A percentile compares a stretch with the other conserved stretches of the same genome.
phyloP scores from a whole-genome alignment of 495 filamentous ascomycete species.

The Staphylotrichum tortipilum region DNA sequence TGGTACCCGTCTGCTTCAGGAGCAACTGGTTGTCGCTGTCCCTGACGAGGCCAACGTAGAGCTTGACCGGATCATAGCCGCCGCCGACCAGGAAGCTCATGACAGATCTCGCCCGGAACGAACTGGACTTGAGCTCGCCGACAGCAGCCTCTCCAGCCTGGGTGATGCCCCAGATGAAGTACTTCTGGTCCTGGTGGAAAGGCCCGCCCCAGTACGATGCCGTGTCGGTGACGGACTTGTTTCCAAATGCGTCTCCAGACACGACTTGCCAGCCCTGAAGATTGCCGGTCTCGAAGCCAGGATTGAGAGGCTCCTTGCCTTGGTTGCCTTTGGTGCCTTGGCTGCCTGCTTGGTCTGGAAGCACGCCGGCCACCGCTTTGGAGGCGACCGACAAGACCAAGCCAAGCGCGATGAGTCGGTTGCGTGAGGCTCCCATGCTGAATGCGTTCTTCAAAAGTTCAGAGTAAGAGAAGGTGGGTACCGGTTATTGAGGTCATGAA shows the following conservation, averaged over 20 bases:
- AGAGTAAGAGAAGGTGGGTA: neutral
- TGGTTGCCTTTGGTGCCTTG: neutral
- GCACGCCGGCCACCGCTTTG: neutral
- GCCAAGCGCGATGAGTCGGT: neutral
- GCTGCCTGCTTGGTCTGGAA: neutral
- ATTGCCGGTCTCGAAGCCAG: slow-evolving; percentile 1
- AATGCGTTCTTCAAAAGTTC: neutral
- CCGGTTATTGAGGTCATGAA: neutral
- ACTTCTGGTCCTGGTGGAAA: neutral
- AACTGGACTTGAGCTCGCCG: neutral
- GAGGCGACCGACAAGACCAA: neutral
- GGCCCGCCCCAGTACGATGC: slow-evolving; percentile 1
- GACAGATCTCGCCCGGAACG: neutral
- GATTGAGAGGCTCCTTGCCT: neutral
- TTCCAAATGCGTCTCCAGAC: neutral
- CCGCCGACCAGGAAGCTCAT: slow-evolving; percentile 1
- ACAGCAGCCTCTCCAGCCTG: neutral
- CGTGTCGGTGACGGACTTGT: neutral
- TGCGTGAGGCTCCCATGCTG: neutral
- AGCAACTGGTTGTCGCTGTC: neutral
- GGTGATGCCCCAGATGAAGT: neutral
- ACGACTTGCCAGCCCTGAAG: slow-evolving; percentile 1
- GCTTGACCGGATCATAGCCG: neutral
- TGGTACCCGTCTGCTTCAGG: neutral
- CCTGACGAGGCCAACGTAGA: slow-evolving; percentile 1